These are phyloP conservation scores for Dendrocalamus sinicus DNA, from an alignment of 176 grass and related monocot genomes.

Conservation along the genomic window DNA sequence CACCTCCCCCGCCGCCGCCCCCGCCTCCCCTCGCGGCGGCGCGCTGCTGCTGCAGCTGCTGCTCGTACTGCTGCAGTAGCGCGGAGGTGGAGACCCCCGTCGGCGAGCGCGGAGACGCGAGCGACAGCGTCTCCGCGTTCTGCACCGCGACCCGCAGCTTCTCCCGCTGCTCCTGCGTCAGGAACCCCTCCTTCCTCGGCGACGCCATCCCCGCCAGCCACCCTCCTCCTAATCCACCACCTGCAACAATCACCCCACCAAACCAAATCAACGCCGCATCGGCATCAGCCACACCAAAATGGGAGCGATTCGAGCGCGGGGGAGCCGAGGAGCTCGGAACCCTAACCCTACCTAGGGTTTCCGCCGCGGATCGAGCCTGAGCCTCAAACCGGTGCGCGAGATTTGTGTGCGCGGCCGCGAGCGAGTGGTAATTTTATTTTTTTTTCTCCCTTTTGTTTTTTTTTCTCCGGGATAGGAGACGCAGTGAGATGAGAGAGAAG, in stretches of 20 bases:
- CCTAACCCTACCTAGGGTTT: slow-evolving; percentile 52
- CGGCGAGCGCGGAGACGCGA: slow-evolving; percentile 72
- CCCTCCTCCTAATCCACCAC: neutral
- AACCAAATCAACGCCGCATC: slow-evolving; percentile 25
- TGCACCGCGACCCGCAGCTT: slow-evolving; percentile 82
- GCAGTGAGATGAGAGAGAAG: slow-evolving; percentile 19
- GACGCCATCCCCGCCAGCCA: slow-evolving; percentile 61
- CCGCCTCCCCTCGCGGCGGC: slow-evolving; percentile 25
- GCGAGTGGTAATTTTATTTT: slow-evolving; percentile 8
- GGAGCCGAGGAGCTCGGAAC: neutral
- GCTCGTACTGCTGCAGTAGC: slow-evolving; percentile 68
- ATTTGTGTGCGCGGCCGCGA: slow-evolving; percentile 34
- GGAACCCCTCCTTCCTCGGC: slow-evolving; percentile 90
- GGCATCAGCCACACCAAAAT: neutral
- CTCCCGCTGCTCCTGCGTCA: slow-evolving; percentile 92
- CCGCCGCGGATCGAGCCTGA: slow-evolving; percentile 52
- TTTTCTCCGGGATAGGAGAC: slow-evolving; percentile 26
- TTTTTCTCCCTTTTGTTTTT: slow-evolving; percentile 19
- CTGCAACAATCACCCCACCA: slow-evolving; percentile 2
- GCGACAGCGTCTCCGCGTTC: slow-evolving; percentile 84
- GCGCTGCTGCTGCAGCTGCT: slow-evolving; percentile 35
- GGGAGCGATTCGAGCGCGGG: neutral
- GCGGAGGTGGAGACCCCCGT: slow-evolving; percentile 52
- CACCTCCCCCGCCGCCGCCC: neutral
- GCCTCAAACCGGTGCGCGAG: slow-evolving; percentile 37